Base-by-base conservation (phyloP, 176 grass and related monocot species). In the Oryza meridionalis region DNA sequence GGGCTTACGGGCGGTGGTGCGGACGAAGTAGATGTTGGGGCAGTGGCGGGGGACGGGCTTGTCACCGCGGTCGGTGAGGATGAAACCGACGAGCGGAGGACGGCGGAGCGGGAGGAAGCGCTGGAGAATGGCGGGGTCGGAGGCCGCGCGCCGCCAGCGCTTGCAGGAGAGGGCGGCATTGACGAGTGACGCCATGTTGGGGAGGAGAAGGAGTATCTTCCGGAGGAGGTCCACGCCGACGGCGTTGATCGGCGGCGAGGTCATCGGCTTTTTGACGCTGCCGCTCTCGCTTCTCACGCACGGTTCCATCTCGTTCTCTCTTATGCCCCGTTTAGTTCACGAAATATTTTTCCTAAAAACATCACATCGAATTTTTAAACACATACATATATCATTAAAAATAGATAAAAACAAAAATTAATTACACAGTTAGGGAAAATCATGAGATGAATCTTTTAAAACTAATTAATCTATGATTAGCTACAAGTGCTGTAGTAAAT, bases 161-260 rank as follows among this genome's bases (percentile, higher is more conserved):
- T 74, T 86, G 44, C 44, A 31, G 59, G 17, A 4, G 44, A 80
- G 69, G 16, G 77, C 69, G 44, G 77, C 69, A 67, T 44, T 29
- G 31, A 29, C 31, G 43, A 86, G 84, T 2, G 69, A 86, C 9
- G 69, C 68, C 76, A 80, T 53, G 84, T 79, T 69, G 68, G 76
- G 84, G 76, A 86, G 68, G 29, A 42, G 76, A 76, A 63, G 53
- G 8, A 81, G 33, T 64, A 73, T 14, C 32, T 80, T 31, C 1
- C 59, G 3, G 14, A 73, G 53, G 13, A 72, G 67, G 12, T 65
- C 53, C 17, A 9, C 55, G 53, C 38, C 6, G 59, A 58, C 24
- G 2, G 51, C 9, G 26, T 51, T 75, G 25, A 85, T 53, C 8
- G 51, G 11, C 51, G 67, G 43, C 32, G 44, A 14, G 53, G 2